A percentile compares a stretch with the other conserved stretches of the same genome.
Conservation (phyloP, 73 alveolate species). For the Paramecium sonneborni region DNA sequence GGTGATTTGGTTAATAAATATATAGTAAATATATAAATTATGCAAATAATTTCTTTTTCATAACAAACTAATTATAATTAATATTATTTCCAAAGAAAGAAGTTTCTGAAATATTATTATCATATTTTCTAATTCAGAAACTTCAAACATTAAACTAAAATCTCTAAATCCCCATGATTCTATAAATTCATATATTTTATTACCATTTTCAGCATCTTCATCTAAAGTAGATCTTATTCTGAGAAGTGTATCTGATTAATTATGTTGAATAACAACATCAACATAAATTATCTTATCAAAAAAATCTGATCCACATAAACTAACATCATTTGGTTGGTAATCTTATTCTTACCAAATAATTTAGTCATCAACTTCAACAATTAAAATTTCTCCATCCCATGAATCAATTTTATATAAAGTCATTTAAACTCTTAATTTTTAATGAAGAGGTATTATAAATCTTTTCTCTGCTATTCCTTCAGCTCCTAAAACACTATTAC, state of each 20-base stretch:
- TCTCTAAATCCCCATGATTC: constrained; percentile 56
- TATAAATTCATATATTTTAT: not conserved
- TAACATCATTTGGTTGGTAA: not conserved
- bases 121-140: not conserved
- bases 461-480: not conserved
- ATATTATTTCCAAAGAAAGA: no score
- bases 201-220: not conserved
- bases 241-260: not conserved
- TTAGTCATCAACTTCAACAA: not conserved
- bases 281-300: not conserved
- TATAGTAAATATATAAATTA: not conserved
- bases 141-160: not conserved
- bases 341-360: not conserved
- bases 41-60: no score
- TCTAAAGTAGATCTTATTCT: not conserved
- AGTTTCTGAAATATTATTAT: no score
- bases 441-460: not conserved
- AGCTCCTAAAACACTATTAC: not conserved
- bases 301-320: not conserved
- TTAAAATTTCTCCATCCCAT: not conserved
- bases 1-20: constrained; percentile 53
- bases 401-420: not conserved
- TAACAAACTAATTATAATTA: no score
- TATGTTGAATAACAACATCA: not conserved
- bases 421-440: not conserved